Evolutionary conservation across 495 filamentous ascomycete species (phyloP).

Genomic region (Neurospora cerealis): DNA sequence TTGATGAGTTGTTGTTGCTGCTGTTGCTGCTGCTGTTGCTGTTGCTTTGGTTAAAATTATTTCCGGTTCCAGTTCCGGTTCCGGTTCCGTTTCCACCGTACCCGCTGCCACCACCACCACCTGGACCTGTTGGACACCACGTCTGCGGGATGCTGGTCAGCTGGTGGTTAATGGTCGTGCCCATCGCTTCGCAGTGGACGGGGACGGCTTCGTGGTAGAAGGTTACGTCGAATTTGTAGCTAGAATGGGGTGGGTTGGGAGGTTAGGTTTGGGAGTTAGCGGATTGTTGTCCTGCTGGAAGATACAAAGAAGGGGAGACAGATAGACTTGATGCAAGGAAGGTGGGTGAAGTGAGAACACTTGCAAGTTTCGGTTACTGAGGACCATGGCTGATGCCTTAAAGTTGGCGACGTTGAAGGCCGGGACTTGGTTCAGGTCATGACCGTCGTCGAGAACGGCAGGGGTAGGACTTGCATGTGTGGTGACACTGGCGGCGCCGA

Average conservation of each 20-base stretch:
- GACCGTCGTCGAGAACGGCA: neutral
- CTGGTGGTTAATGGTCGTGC: conserved; percentile 9
- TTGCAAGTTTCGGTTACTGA: conserved; percentile 18
- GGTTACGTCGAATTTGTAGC: conserved; percentile 17
- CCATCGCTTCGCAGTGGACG: conserved; percentile 11
- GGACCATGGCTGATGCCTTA: conserved; percentile 9
- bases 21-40: neutral
- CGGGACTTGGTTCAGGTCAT: conserved; percentile 1
- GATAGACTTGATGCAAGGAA: too few relatives aligned
- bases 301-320: neutral
- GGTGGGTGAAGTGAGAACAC: neutral
- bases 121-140: conserved; percentile 3
- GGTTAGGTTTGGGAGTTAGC: neutral
- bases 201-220: neutral
- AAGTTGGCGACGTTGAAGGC: conserved; percentile 15
- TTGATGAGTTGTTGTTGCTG: neutral
- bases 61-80: neutral
- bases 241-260: neutral
- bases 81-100: neutral
- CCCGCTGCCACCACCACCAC: neutral
- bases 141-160: conserved; percentile 10
- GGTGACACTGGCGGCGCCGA: neutral
- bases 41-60: neutral
- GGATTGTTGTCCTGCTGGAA: neutral
- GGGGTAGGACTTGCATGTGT: neutral